phyloP scores from a whole-genome alignment of 225 moss, liverwort and hornwort species.

The Pleurozium schreberi region DNA sequence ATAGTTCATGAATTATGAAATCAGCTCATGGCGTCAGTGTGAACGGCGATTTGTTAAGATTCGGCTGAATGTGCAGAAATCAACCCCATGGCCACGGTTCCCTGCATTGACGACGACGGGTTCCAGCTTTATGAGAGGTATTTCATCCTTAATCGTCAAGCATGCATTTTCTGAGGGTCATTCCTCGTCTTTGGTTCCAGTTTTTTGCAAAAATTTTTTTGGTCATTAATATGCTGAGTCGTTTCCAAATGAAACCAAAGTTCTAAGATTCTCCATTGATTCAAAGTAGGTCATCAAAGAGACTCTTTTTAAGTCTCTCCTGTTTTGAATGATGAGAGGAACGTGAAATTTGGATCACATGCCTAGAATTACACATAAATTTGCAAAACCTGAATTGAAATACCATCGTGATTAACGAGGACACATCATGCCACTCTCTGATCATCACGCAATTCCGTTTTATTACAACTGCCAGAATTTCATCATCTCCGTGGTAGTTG shows the following conservation, averaged over 20 bases:
- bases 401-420: background rate
- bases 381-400: background rate
- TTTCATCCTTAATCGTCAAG: background rate
- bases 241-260: background rate
- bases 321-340: background rate
- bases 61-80: background rate
- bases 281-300: background rate
- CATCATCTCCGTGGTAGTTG: background rate
- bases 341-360: background rate
- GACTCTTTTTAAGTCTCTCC: background rate
- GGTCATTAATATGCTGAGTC: no score
- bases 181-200: background rate
- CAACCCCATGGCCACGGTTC: conserved; percentile 3
- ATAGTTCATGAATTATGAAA: background rate
- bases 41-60: background rate
- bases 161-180: background rate
- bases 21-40: background rate
- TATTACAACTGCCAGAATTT: background rate
- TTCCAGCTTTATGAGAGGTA: conserved; percentile 15
- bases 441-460: background rate
- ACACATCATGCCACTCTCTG: background rate
- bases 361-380: no score
- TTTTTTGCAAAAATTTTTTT: background rate
- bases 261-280: background rate
- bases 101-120: conserved; percentile 10